Conservation (phyloP, 495 filamentous ascomycete genomes). For the Penicillium chermesinum region DNA sequence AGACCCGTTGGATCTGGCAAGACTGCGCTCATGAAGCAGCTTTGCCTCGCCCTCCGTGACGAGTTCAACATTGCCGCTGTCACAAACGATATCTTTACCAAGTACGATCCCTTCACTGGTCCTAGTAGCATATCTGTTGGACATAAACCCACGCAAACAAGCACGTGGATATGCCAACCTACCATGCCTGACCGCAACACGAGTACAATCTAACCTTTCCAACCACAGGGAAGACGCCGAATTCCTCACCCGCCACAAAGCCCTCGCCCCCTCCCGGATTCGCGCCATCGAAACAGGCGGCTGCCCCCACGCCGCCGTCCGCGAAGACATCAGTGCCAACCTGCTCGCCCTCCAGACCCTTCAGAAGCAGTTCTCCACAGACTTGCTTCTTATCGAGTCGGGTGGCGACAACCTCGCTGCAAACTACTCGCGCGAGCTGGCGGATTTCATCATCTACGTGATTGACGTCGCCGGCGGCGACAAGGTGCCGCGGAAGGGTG, state of each 20-base stretch:
- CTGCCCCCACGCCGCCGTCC: constrained; percentile 94
- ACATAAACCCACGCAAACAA: too few species aligned
- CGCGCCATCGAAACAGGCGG: constrained; percentile 96
- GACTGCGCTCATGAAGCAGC: constrained; percentile 88
- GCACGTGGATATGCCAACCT: too few species aligned
- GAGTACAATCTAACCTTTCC: not conserved
- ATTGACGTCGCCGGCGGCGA: constrained; percentile 97
- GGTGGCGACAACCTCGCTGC: constrained; percentile 96
- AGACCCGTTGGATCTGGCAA: constrained; percentile 98
- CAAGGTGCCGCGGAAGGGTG: constrained; percentile 93
- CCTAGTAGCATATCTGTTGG: not conserved
- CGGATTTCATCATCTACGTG: constrained; percentile 97
- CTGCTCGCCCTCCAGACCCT: constrained; percentile 86
- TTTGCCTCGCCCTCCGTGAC: constrained; percentile 73
- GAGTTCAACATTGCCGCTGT: constrained; percentile 86
- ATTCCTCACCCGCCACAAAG: constrained; percentile 82
- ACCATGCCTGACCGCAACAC: too few species aligned
- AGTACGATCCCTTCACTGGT: constrained; percentile 29
- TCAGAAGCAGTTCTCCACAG: constrained; percentile 64
- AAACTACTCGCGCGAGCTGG: constrained; percentile 89
- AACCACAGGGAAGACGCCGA: constrained; percentile 79
- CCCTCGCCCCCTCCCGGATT: constrained; percentile 78
- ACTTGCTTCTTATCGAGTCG: constrained; percentile 85
- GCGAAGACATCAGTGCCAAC: constrained; percentile 93
- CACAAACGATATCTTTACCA: constrained; percentile 98